Percentiles rank a stretch among this genome's conserved stretches.
phyloP scores from a whole-genome alignment of 1,284 basidiomycete species.

The Pterulicium gracile region DNA sequence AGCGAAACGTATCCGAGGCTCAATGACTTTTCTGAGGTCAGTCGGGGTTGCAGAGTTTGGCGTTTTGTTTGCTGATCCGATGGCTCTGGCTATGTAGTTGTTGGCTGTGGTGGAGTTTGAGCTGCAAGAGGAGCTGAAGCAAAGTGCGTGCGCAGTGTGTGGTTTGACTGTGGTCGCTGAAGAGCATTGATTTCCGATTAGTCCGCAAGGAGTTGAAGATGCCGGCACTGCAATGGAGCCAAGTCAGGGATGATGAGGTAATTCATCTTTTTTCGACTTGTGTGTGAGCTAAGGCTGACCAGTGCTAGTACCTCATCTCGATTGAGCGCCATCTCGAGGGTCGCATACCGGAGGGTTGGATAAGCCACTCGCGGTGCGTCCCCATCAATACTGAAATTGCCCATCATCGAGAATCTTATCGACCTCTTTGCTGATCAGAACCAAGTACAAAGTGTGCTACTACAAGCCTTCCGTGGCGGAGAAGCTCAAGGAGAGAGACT shows the following conservation, averaged over 20 bases:
- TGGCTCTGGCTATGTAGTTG: constrained; percentile 23
- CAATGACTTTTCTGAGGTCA: constrained; percentile 35
- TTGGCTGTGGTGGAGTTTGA: constrained; percentile 61
- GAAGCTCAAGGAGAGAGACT: constrained; percentile 67
- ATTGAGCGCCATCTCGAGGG: constrained; percentile 65
- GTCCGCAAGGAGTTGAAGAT: constrained; percentile 68
- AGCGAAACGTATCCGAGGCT: constrained; percentile 61
- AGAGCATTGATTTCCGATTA: constrained; percentile 18
- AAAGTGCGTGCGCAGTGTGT: constrained; percentile 30
- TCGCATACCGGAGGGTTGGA: constrained; percentile 74
- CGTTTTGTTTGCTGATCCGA: constrained; percentile 11
- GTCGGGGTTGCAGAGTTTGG: constrained; percentile 21
- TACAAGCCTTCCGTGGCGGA: constrained; percentile 65
- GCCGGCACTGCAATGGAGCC: constrained; percentile 70
- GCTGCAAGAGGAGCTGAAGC: constrained; percentile 66
- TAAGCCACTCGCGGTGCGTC: constrained; percentile 60
- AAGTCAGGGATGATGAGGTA: constrained; percentile 64
- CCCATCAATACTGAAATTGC: not conserved
- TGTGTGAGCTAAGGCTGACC: constrained; percentile 1
- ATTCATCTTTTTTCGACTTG: constrained; percentile 11
- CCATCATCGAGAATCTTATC: constrained; percentile 4
- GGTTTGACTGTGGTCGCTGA: not conserved
- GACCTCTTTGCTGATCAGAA: constrained; percentile 33
- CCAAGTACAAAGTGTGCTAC: constrained; percentile 71
- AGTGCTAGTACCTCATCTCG: constrained; percentile 64